Conservation (phyloP, 1,139 yeast species). For the Yamadazyma songkhlaensis region DNA sequence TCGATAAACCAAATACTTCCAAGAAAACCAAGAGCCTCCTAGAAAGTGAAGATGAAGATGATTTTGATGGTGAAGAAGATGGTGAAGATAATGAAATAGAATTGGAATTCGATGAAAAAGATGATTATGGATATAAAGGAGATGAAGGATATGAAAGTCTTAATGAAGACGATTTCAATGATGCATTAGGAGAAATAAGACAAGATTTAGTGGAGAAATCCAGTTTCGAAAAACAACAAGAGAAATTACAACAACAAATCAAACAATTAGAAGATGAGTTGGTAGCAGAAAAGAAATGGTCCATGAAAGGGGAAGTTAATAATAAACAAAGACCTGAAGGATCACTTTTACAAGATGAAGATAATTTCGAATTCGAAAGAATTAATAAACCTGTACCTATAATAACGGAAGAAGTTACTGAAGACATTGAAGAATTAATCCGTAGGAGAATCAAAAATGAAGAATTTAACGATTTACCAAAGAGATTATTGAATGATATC, state of each 20-base stretch:
- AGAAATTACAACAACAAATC: conserved; percentile 72
- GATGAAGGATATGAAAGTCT: conserved; percentile 16
- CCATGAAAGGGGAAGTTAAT: conserved; percentile 87
- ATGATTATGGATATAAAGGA: conserved; percentile 27
- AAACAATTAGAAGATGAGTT: conserved; percentile 79
- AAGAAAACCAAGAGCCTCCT: conserved; percentile 15
- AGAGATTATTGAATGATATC: conserved; percentile 63
- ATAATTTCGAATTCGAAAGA: conserved; percentile 42
- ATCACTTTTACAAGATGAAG: conserved; percentile 55
- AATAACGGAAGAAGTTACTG: conserved; percentile 85
- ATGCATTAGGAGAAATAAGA: conserved; percentile 55
- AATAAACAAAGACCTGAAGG: conserved; percentile 82
- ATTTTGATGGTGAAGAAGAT: conserved; percentile 27
- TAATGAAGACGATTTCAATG: conserved; percentile 47
- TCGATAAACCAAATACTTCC: conserved; percentile 46
- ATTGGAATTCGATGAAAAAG: conserved; percentile 24
- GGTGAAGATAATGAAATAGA: conserved; percentile 27
- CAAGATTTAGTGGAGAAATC: conserved; percentile 64
- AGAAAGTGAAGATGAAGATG: conserved; percentile 21
- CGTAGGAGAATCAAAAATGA: conserved; percentile 71
- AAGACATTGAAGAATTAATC: conserved; percentile 82
- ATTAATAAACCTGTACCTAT: conserved; percentile 71
- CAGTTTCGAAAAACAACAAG: conserved; percentile 81
- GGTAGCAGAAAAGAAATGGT: conserved; percentile 90
- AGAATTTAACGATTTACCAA: conserved; percentile 83